These are phyloP conservation scores for Bassia scoparia DNA, from an alignment of 148 eudicot species.

Conservation along the genomic window DNA sequence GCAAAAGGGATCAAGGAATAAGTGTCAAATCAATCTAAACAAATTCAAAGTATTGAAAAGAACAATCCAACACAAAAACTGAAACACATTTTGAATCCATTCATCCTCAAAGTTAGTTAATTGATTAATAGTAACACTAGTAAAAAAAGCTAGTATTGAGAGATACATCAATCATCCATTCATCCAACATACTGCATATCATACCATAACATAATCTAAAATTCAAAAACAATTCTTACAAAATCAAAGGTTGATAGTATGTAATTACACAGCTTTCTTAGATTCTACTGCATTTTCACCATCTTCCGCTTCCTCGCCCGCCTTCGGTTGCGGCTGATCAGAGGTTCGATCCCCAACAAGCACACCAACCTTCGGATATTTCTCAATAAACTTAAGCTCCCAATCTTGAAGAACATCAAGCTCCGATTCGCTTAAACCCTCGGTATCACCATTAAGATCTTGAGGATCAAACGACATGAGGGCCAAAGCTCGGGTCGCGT, in stretches of 20 bases:
- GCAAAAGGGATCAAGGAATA: too few species aligned
- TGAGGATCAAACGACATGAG: constrained; percentile 80
- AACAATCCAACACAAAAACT: neutral
- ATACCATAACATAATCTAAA: neutral
- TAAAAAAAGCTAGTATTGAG: neutral
- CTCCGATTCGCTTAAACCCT: constrained; percentile 65
- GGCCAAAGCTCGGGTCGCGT: constrained; percentile 87
- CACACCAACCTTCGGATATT: constrained; percentile 80
- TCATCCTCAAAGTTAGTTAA: neutral
- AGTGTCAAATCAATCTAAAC: neutral
- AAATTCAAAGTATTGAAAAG: neutral
- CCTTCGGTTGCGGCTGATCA: neutral
- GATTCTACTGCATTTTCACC: neutral
- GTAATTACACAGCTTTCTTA: constrained; percentile 20
- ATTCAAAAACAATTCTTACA: neutral
- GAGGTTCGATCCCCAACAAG: constrained; percentile 31
- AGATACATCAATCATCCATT: too few species aligned
- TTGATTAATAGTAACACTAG: neutral
- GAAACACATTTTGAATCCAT: neutral
- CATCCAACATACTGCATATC: neutral
- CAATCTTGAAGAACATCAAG: constrained; percentile 80
- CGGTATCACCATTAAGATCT: constrained; percentile 65
- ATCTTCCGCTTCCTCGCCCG: neutral
- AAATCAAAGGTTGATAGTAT: neutral
- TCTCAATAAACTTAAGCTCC: constrained; percentile 86